These are phyloP conservation scores for Pseudotsuga menziesii DNA, from an alignment of 75 land plant genomes.

Conservation along the genomic window DNA sequence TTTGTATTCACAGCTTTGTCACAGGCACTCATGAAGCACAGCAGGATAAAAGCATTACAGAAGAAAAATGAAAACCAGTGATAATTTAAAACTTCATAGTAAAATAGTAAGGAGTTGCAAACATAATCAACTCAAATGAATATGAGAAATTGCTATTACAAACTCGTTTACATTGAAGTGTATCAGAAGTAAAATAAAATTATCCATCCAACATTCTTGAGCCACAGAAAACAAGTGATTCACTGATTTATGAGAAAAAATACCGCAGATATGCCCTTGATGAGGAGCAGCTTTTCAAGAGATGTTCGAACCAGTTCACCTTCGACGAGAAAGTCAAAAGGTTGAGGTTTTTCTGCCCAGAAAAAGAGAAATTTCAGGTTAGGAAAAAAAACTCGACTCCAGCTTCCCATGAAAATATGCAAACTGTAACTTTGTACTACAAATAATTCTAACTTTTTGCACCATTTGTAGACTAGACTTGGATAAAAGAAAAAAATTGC, in stretches of 20 bases:
- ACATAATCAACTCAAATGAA: too few species aligned
- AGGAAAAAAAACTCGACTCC: not conserved
- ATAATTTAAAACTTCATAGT: too few species aligned
- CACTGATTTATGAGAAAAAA: not conserved
- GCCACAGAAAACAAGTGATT: not conserved
- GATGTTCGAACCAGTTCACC: slow-evolving; percentile 81
- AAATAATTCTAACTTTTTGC: too few species aligned
- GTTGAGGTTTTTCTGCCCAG: slow-evolving; percentile 44
- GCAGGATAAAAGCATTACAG: too few species aligned
- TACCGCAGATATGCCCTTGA: slow-evolving; percentile 84
- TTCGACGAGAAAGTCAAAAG: slow-evolving; percentile 82
- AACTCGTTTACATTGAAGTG: too few species aligned
- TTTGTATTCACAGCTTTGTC: too few species aligned
- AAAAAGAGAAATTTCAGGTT: not conserved
- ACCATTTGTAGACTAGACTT: not conserved
- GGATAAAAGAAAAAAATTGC: not conserved
- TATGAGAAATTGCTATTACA: too few species aligned
- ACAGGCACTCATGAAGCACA: too few species aligned
- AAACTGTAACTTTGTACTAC: not conserved
- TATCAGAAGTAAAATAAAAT: not conserved
- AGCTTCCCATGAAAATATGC: not conserved
- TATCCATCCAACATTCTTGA: not conserved
- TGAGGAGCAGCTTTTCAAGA: slow-evolving; percentile 63
- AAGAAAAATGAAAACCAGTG: too few species aligned
- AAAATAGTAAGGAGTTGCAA: too few species aligned